Conservation (phyloP, 306 rosid genomes). For the Arachis stenosperma region DNA sequence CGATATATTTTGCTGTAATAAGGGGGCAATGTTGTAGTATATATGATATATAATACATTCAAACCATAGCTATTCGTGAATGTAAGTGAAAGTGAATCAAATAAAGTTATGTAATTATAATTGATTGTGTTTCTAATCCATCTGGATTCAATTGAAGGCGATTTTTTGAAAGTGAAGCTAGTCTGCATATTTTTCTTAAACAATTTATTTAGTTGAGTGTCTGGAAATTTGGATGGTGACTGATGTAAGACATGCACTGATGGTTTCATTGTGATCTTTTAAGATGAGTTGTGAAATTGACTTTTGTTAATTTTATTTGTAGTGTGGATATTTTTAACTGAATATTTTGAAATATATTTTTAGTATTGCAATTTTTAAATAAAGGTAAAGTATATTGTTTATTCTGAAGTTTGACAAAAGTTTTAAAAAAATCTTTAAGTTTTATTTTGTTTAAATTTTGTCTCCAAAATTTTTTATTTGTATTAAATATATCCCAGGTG, state of each 20-base stretch:
- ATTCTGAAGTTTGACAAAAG: too few species aligned
- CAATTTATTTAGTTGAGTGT: too few species aligned
- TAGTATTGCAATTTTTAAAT: not conserved
- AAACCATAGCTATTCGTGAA: not conserved
- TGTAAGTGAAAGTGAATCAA: slow-evolving; percentile 26
- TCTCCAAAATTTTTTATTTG: too few species aligned
- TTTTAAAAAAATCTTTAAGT: too few species aligned
- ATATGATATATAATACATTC: slow-evolving; percentile 5
- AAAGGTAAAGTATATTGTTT: too few species aligned
- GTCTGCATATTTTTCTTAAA: not conserved
- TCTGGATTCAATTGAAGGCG: slow-evolving; percentile 15
- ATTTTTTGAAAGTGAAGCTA: not conserved
- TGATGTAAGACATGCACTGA: not conserved
- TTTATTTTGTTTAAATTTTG: too few species aligned
- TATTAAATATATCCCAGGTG: too few species aligned
- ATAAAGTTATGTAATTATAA: slow-evolving; percentile 21
- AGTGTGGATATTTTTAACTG: too few species aligned
- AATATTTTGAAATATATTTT: too few species aligned
- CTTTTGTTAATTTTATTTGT: too few species aligned
- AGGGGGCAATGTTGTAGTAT: not conserved
- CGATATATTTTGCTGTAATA: slow-evolving; percentile 22
- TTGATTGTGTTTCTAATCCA: slow-evolving; percentile 24
- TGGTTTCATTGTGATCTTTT: not conserved
- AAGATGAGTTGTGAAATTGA: too few species aligned
- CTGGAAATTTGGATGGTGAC: too few species aligned